A percentile compares a stretch with the other conserved stretches of the same genome.
phyloP scores from a whole-genome alignment of 306 rosid genomes.

The Cucumis melo region DNA sequence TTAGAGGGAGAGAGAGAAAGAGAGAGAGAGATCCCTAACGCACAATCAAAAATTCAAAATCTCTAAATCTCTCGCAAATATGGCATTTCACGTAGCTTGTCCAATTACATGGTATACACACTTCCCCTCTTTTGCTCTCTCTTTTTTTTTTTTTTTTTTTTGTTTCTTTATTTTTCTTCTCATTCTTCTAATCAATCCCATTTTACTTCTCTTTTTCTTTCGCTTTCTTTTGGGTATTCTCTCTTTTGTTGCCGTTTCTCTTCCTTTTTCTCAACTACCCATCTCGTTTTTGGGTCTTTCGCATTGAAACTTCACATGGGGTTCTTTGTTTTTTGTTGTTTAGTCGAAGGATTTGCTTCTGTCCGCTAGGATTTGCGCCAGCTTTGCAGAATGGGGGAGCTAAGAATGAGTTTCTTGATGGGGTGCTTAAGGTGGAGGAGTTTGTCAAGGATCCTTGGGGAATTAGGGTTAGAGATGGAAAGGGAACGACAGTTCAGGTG shows the following conservation, averaged over 20 bases:
- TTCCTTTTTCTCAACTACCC: neutral
- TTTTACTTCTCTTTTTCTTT: neutral
- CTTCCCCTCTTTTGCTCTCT: constrained; percentile 7
- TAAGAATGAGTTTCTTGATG: constrained; percentile 29
- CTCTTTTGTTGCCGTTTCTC: neutral
- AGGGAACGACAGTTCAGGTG: constrained; percentile 33
- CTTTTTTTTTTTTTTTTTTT: neutral
- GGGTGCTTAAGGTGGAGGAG: constrained; percentile 32
- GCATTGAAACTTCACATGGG: neutral
- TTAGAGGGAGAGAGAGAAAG: neutral
- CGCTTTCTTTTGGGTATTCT: constrained; percentile 1
- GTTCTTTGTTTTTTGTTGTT: neutral
- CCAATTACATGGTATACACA: constrained; percentile 60
- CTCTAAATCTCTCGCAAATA: constrained; percentile 32
- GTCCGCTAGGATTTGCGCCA: constrained; percentile 57
- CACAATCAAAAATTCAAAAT: constrained; percentile 21
- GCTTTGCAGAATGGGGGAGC: constrained; percentile 20
- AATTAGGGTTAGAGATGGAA: constrained; percentile 31
- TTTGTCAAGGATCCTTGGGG: constrained; percentile 40
- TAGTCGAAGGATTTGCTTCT: constrained; percentile 65
- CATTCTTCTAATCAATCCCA: neutral
- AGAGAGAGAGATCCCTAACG: constrained; percentile 22
- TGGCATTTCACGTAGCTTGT: constrained; percentile 87
- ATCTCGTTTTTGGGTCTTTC: neutral
- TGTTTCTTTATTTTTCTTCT: no score